Percentiles rank a stretch among this genome's conserved stretches.
Conservation (phyloP, 176 grass and related monocot genomes). For the Pontederia crassipes region DNA sequence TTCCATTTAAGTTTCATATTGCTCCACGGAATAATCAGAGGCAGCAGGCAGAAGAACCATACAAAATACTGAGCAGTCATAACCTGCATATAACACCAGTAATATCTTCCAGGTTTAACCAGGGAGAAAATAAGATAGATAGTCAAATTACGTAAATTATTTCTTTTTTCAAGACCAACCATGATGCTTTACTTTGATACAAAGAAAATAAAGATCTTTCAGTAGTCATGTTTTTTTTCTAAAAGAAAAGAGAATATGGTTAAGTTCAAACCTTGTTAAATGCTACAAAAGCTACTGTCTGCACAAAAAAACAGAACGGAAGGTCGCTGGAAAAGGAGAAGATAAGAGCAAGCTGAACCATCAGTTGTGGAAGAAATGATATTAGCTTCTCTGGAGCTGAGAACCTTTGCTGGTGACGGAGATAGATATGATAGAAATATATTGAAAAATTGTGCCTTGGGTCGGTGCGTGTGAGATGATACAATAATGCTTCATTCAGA, state of each 20-base stretch:
- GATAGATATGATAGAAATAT: conserved; percentile 96
- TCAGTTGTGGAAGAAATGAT: conserved; percentile 83
- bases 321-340: conserved; percentile 52
- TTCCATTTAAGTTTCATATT: conserved; percentile 55
- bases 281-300: conserved; percentile 88
- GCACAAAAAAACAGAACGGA: conserved; percentile 82
- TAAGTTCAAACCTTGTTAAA: conserved; percentile 67
- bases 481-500: conserved; percentile 86
- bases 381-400: conserved; percentile 54
- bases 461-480: conserved; percentile 87
- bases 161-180: not conserved
- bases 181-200: not conserved
- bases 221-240: not conserved
- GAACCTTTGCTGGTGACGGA: conserved; percentile 80
- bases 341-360: conserved; percentile 65
- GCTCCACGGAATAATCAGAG: conserved; percentile 85
- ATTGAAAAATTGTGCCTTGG: conserved; percentile 95
- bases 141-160: not conserved
- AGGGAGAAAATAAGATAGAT: not conserved
- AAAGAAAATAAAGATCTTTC: not conserved
- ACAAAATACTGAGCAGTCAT: conserved; percentile 83
- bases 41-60: conserved; percentile 92
- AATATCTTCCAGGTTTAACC: no score
- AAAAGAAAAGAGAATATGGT: not conserved
- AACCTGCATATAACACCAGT: conserved; percentile 20